Percentiles rank a stretch among this genome's conserved stretches.
These are phyloP conservation scores for Kwoniella shandongensis DNA, from an alignment of 768 basidiomycete genomes.

Conservation along the genomic window DNA sequence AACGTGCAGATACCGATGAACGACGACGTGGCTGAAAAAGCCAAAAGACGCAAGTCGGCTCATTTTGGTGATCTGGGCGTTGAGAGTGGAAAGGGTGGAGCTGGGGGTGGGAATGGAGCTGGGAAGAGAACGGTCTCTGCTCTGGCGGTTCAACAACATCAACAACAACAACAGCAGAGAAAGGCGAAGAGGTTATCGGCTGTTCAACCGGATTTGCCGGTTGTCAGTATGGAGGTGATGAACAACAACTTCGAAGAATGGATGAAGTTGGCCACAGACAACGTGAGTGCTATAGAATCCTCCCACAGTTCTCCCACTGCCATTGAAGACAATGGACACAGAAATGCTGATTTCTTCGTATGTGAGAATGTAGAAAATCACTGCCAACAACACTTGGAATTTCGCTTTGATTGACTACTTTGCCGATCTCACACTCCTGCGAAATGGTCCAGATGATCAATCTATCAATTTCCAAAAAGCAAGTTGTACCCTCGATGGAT, in stretches of 20 bases:
- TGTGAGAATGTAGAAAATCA: conserved; percentile 78
- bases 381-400: conserved; percentile 93
- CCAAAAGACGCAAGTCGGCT: conserved; percentile 61
- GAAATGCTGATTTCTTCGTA: neutral
- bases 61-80: conserved; percentile 39
- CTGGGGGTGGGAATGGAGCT: conserved; percentile 56
- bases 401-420: conserved; percentile 98
- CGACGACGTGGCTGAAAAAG: conserved; percentile 84
- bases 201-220: conserved; percentile 37
- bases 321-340: neutral
- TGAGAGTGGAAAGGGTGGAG: conserved; percentile 10
- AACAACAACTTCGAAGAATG: conserved; percentile 95
- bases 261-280: conserved; percentile 99
- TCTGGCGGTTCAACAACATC: conserved; percentile 58
- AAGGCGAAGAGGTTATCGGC: conserved; percentile 43
- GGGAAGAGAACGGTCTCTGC: conserved; percentile 39
- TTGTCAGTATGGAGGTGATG: conserved; percentile 70
- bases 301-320: neutral
- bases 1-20: conserved; percentile 59
- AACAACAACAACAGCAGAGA: conserved; percentile 45
- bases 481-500: conserved; percentile 93
- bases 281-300: conserved; percentile 62
- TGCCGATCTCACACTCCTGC: conserved; percentile 91
- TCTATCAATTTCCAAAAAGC: conserved; percentile 98
- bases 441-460: conserved; percentile 82